Conservation (phyloP, 108 stramenopile species). For the Skeletonema costatum region DNA sequence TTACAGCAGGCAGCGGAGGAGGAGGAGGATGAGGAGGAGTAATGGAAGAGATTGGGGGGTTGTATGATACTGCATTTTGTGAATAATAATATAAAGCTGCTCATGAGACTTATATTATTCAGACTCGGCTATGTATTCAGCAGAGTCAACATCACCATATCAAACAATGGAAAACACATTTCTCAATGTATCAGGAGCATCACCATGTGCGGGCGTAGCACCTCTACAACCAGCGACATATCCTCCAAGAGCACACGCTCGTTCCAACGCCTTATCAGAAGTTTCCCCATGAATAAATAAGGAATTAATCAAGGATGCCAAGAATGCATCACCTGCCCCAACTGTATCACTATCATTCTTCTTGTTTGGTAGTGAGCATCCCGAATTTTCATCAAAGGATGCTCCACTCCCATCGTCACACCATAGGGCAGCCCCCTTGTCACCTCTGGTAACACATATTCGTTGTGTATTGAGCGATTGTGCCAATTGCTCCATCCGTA, state of each 20-base stretch:
- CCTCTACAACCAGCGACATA: constrained; percentile 47
- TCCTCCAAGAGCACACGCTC: constrained; percentile 41
- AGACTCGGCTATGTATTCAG: neutral
- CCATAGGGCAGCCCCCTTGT: constrained; percentile 37
- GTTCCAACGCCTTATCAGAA: constrained; percentile 22
- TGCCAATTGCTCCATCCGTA: constrained; percentile 38
- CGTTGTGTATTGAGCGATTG: constrained; percentile 24
- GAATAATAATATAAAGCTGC: neutral
- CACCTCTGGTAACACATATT: constrained; percentile 48
- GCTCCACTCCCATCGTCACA: constrained; percentile 3
- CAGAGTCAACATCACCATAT: neutral
- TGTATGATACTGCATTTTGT: neutral
- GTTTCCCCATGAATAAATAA: constrained; percentile 26
- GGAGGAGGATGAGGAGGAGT: constrained; percentile 47
- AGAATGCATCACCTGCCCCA: constrained; percentile 52
- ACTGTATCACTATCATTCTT: constrained; percentile 39
- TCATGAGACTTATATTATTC: neutral
- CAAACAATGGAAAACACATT: constrained; percentile 14
- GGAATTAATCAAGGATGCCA: constrained; percentile 37
- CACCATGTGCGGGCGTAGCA: constrained; percentile 44
- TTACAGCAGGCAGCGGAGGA: constrained; percentile 46
- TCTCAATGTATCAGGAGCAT: constrained; percentile 42
- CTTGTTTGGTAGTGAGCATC: neutral
- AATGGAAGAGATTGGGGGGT: constrained; percentile 14
- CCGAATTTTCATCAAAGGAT: constrained; percentile 34